A percentile compares a stretch with the other conserved stretches of the same genome.
These are phyloP conservation scores for Aspergillus incahuasiensis DNA, from an alignment of 495 filamentous ascomycete species.

Conservation along the genomic window DNA sequence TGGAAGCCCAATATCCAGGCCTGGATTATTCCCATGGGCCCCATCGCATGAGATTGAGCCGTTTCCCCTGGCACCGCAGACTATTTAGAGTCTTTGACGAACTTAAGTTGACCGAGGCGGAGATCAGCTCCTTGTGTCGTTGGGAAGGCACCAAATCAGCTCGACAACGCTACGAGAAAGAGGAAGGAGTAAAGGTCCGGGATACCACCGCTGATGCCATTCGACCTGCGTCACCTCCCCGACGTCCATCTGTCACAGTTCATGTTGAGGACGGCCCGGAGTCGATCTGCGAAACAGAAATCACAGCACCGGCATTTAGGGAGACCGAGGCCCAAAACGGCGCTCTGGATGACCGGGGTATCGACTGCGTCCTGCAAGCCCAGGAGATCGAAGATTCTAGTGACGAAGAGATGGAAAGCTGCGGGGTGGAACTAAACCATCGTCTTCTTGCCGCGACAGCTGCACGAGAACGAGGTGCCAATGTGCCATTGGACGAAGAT, in stretches of 20 bases:
- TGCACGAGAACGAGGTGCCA: constrained; percentile 56
- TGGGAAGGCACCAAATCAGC: constrained; percentile 96
- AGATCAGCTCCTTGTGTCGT: constrained; percentile 75
- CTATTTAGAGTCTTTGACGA: constrained; percentile 80
- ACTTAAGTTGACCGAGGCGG: constrained; percentile 66
- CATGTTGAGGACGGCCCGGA: constrained; percentile 31
- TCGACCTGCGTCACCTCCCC: constrained; percentile 31
- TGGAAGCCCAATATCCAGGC: constrained; percentile 87
- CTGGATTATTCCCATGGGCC: constrained; percentile 77
- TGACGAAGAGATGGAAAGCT: constrained; percentile 65
- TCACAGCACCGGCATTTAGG: constrained; percentile 23
- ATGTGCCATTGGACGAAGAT: constrained; percentile 67
- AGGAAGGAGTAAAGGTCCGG: constrained; percentile 64
- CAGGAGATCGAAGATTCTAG: constrained; percentile 57
- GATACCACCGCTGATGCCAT: constrained; percentile 78
- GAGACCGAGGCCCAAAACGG: constrained; percentile 25
- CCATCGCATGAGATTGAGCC: constrained; percentile 78
- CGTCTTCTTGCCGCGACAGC: constrained; percentile 66
- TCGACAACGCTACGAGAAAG: constrained; percentile 75
- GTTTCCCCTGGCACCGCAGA: constrained; percentile 74
- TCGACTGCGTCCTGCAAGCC: constrained; percentile 20
- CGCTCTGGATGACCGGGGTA: constrained; percentile 22
- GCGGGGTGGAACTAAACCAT: constrained; percentile 67
- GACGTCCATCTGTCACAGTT: constrained; percentile 29
- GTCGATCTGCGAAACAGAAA: constrained; percentile 29